Base-by-base conservation (phyloP, 371 early-diverging fungal species). In the Mucor sp. region DNA sequence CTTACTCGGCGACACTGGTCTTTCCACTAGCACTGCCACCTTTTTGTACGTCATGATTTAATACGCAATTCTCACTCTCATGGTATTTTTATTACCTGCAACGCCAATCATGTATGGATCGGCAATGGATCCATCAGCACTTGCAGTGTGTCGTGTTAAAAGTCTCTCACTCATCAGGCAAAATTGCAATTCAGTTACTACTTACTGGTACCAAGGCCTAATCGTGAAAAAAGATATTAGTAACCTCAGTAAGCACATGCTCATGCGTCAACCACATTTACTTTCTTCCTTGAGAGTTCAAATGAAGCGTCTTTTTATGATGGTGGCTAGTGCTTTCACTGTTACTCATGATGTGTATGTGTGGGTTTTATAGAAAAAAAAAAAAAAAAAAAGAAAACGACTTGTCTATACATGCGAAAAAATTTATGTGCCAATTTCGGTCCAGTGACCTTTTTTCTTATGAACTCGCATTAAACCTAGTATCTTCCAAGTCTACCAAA, bases 21-120 rank as follows among this genome's bases (percentile, higher is more conserved):
- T 93, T 93, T 58, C 93, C 93, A 83, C 92, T 92, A 32, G 91
- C 92, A 80, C 92, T 93, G 55, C 90, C 93, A 60, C 93, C 93
- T 30, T 90, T 72, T 57, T 47, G 21, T 19, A 21, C 21, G 11
- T 47, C 41, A 25, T 12, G 21, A 50, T 50, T 50, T 23, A 50
- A 50, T 25, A 50, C 5, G 23, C 21, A 23, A 23, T 50, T 23
- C 23, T 50, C 50, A 11, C 23, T 1, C 9, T 50, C 0, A 50
- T 4, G 30, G 37, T 12, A 15, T 67, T 56, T 41, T 44, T 32
- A 30, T 66, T 80, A 87, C 90, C 90, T 69, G 92, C 92, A 62
- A 93, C 85, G 53, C 92, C 92, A 65, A 93, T 87, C 55, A 93
- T 78, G 70, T 91, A 93, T 39, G 86, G 85, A 19, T 87, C 80